Percentiles rank a stretch among this genome's conserved stretches.
These are phyloP conservation scores for Trichoderma semiorbis DNA, from an alignment of 2,329 filamentous ascomycete genomes.

Conservation along the genomic window DNA sequence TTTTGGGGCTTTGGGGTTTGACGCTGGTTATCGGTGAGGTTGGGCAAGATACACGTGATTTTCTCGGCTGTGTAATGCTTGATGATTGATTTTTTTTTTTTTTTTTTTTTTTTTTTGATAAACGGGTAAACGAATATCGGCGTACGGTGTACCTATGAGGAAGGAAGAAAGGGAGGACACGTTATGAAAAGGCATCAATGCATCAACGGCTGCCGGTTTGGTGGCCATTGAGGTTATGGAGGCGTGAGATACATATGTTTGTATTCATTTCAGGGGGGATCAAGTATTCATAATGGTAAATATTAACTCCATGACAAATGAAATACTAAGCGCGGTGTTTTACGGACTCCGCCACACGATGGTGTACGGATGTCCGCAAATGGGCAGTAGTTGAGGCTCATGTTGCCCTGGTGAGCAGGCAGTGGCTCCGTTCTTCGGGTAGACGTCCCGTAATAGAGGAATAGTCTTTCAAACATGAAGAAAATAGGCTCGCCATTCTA, in stretches of 20 bases:
- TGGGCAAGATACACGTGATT: background rate
- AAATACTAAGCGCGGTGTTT: background rate
- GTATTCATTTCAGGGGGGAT: background rate
- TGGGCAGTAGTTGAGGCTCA: background rate
- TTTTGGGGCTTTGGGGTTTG: background rate
- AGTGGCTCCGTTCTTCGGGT: background rate
- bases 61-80: background rate
- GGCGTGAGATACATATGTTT: background rate
- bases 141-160: background rate
- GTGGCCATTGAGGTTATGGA: background rate
- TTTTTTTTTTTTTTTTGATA: background rate
- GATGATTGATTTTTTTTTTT: background rate
- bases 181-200: background rate
- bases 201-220: background rate
- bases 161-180: background rate
- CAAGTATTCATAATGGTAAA: background rate
- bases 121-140: constrained; percentile 10
- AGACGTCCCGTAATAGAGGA: background rate
- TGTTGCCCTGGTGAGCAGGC: background rate
- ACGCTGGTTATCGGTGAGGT: background rate
- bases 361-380: background rate
- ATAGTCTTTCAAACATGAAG: background rate
- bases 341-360: background rate
- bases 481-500: background rate
- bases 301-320: background rate